A percentile compares a stretch with the other conserved stretches of the same genome.
These are phyloP conservation scores for Lichenothelia convexa DNA, from an alignment of 495 filamentous ascomycete species.

Conservation along the genomic window DNA sequence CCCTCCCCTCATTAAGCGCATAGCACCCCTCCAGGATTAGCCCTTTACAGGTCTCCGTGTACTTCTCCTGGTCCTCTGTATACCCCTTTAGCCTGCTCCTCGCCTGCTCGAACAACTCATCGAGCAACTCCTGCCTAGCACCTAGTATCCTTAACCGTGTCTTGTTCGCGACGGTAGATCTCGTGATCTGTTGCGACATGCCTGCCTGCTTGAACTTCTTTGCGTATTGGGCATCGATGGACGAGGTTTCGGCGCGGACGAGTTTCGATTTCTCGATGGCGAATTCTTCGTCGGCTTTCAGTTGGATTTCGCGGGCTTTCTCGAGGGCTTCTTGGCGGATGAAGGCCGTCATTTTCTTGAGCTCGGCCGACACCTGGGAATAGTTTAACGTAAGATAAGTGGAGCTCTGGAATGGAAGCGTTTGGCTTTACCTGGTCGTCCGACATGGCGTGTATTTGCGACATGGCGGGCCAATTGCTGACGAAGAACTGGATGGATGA, in stretches of 20 bases:
- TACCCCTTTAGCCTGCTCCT: constrained; percentile 43
- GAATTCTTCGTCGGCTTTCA: constrained; percentile 98
- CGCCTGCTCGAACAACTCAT: constrained; percentile 76
- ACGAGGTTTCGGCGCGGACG: constrained; percentile 75
- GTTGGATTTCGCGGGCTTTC: constrained; percentile 87
- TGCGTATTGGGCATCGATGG: constrained; percentile 82
- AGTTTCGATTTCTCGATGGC: constrained; percentile 97
- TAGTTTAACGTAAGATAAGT: background rate
- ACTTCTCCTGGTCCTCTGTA: constrained; percentile 48
- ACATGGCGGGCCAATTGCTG: constrained; percentile 70
- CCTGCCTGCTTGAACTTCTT: constrained; percentile 96
- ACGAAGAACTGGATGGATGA: no score
- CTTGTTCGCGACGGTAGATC: constrained; percentile 87
- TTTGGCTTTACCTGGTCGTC: constrained; percentile 65
- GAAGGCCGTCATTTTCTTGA: constrained; percentile 99
- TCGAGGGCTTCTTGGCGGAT: constrained; percentile 96
- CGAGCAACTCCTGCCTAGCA: constrained; percentile 73
- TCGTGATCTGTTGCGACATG: constrained; percentile 95
- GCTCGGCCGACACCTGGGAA: constrained; percentile 87
- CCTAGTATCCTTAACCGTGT: constrained; percentile 72
- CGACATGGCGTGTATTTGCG: constrained; percentile 78
- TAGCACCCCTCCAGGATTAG: constrained; percentile 82
- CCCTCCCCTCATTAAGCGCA: constrained; percentile 60
- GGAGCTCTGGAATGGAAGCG: constrained; percentile 1
- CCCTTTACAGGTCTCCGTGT: constrained; percentile 55